Evolutionary conservation across 208 protist species (phyloP).

Genomic region (Leishmania tarentolae): DNA sequence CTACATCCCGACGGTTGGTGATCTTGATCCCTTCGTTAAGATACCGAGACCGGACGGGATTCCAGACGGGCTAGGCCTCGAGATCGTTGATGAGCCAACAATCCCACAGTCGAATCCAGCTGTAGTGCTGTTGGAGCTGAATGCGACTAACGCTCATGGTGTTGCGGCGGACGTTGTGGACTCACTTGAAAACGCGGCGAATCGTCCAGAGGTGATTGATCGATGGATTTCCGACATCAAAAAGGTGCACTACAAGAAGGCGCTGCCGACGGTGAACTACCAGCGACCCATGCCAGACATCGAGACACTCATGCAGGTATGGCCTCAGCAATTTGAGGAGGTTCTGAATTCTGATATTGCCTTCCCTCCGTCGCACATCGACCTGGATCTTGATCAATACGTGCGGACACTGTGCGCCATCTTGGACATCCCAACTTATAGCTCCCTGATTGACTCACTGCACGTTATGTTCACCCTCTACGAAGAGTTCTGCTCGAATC

Average conservation of each 20-base stretch:
- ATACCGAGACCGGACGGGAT: conserved; percentile 93
- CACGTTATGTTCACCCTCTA: conserved; percentile 98
- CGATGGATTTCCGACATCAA: conserved; percentile 96
- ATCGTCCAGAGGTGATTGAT: conserved; percentile 94
- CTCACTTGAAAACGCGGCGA: conserved; percentile 95
- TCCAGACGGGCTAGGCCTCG: conserved; percentile 91
- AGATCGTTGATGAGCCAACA: conserved; percentile 96
- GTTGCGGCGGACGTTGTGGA: conserved; percentile 83
- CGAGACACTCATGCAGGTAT: conserved; percentile 95
- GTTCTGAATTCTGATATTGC: conserved; percentile 90
- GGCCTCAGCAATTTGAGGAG: conserved; percentile 95
- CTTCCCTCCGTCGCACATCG: conserved; percentile 90
- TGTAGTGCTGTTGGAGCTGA: conserved; percentile 90
- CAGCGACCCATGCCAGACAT: conserved; percentile 97
- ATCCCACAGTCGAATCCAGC: conserved; percentile 96
- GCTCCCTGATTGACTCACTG: conserved; percentile 96
- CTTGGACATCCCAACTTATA: conserved; percentile 97
- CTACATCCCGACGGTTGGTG: conserved; percentile 97
- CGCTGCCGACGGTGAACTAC: conserved; percentile 95
- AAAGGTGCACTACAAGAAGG: conserved; percentile 96
- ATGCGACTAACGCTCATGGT: conserved; percentile 80
- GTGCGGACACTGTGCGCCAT: conserved; percentile 94
- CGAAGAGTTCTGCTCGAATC: conserved; percentile 94
- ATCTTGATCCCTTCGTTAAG: conserved; percentile 98
- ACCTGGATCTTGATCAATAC: conserved; percentile 95